Evolutionary conservation across 805 yeast genomes (phyloP), one percentile per base, ranked within the genome.

Genomic region (Candida dajiaensis): DNA sequence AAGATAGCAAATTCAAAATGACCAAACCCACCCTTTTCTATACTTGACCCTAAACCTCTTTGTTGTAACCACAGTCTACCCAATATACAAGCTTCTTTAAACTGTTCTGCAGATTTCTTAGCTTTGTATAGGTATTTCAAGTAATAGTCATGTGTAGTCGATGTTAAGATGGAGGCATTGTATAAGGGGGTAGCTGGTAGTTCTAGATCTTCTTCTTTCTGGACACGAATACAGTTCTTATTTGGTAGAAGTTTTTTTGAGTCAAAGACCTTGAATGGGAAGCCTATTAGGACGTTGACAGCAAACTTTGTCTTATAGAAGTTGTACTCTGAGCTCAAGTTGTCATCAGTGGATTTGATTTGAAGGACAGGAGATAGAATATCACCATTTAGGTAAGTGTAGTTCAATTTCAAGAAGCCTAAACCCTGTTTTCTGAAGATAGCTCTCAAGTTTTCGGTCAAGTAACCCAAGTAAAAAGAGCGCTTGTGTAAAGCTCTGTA

Each of bases 1-100:
- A 92, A 65, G 35, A 84, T 68, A 26, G 89, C 83, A 64, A 89
- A 89, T 67, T 94, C 98, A 63, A 89, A 89, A 56, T 84, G 86
- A 12, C 98, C 98, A 64, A 94, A 92, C 0, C 98, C 98, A 28
- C 87, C 86, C 38, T 76, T 71, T 16, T 77, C 71, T 28, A 83
- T 61, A 15, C 76, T 66, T 0, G 95, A 80, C 11, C 78, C 73
- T 48, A 89, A 79, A 0, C 95, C 96, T 53, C 96, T 76, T 66
- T 94, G 98, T 42, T 79, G 75, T 38, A 94, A 73, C 99, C 99
- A 94, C 46, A 94, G 68, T 51, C 90, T 76, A 4, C 97, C 97
- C 44, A 94, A 72, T 8, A 83, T 77, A 52, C 89, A 81, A 2
- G 99, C 97, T 56, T 90, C 96, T 52, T 79, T 78, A 66, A 89